phyloP scores from a whole-genome alignment of 2,329 filamentous ascomycete species.

The Pseudopyricularia javanii region DNA sequence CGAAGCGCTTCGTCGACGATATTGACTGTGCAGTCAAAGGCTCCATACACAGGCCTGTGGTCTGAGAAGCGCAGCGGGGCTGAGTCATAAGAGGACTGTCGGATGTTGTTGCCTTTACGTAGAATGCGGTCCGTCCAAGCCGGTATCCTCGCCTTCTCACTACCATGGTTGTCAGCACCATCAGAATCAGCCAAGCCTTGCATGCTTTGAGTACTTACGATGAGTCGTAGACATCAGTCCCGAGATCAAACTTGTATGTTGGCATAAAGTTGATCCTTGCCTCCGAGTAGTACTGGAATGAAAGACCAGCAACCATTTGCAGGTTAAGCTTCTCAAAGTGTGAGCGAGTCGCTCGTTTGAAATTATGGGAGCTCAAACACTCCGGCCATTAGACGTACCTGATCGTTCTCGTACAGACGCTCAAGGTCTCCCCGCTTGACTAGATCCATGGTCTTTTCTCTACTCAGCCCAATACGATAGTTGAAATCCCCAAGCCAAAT shows the following conservation, averaged over 20 bases:
- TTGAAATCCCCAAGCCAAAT: slow-evolving; percentile 98
- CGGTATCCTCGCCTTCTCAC: slow-evolving; percentile 82
- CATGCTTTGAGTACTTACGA: slow-evolving; percentile 43
- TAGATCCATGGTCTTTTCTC: slow-evolving; percentile 65
- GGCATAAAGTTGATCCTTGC: slow-evolving; percentile 77
- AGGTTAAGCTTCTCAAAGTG: slow-evolving; percentile 56
- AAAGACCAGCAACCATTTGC: slow-evolving; percentile 86
- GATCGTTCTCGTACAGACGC: slow-evolving; percentile 80
- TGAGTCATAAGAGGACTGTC: slow-evolving; percentile 70
- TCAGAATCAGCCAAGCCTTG: background rate
- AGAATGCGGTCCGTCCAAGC: slow-evolving; percentile 95
- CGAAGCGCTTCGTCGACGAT: slow-evolving; percentile 66
- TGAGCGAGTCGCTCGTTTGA: background rate
- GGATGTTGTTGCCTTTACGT: slow-evolving; percentile 71
- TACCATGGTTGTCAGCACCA: slow-evolving; percentile 29
- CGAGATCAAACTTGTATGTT: slow-evolving; percentile 92
- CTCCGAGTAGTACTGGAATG: slow-evolving; percentile 88
- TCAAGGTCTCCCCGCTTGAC: slow-evolving; percentile 63
- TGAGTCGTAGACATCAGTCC: slow-evolving; percentile 79
- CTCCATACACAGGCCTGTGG: slow-evolving; percentile 87
- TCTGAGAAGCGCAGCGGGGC: slow-evolving; percentile 84
- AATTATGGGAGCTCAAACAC: slow-evolving; percentile 9
- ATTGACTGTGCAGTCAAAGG: slow-evolving; percentile 73
- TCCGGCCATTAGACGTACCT: slow-evolving; percentile 31
- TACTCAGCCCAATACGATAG: slow-evolving; percentile 79